phyloP scores from a whole-genome alignment of 2,329 filamentous ascomycete species.

The Trichoderma breve region DNA sequence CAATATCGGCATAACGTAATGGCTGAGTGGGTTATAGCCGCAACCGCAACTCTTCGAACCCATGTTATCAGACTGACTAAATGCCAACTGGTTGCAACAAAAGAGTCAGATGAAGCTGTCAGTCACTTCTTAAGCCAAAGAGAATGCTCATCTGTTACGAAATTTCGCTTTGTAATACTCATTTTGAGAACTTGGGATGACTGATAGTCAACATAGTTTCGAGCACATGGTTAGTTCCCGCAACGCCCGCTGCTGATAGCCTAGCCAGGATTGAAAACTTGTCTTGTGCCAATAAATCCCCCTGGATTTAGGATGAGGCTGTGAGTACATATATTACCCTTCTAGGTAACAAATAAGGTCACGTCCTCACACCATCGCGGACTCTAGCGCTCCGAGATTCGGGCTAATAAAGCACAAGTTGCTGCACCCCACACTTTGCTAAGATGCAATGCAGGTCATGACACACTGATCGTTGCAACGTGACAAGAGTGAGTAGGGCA shows the following conservation, averaged over 20 bases:
- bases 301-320: not conserved
- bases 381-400: conserved; percentile 1
- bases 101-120: not conserved
- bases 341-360: not conserved
- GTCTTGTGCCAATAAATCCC: not conserved
- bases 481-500: not conserved
- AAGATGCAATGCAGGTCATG: conserved; percentile 4
- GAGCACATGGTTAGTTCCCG: not conserved
- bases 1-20: not conserved
- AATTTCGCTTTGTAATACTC: not conserved
- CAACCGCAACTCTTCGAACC: too few species aligned
- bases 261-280: not conserved
- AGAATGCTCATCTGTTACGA: not conserved
- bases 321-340: not conserved
- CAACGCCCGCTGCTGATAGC: not conserved
- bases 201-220: not conserved
- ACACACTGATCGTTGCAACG: conserved; percentile 5
- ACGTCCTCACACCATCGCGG: not conserved
- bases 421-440: conserved; percentile 11
- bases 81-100: not conserved
- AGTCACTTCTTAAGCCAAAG: not conserved
- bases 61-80: not conserved
- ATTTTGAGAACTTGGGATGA: not conserved
- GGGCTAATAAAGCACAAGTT: not conserved
- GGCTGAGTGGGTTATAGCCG: not conserved